A percentile compares a stretch with the other conserved stretches of the same genome.
Conservation (phyloP, 2,329 filamentous ascomycete species). For the Pseudocercospora macadamiae region DNA sequence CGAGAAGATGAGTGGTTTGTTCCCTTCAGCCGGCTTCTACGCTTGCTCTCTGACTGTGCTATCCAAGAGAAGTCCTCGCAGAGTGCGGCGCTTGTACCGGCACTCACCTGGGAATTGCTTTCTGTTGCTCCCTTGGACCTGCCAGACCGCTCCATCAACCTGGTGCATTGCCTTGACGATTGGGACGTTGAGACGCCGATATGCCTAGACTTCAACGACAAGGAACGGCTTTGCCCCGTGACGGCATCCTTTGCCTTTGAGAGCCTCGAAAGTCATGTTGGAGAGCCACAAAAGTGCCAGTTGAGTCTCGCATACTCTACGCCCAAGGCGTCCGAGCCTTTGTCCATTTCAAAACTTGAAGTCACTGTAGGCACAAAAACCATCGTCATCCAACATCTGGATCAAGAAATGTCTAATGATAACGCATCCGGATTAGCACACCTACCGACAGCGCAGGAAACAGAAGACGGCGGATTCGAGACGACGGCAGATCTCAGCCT, state of each 20-base stretch:
- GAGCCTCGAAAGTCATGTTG: slow-evolving; percentile 60
- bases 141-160: slow-evolving; percentile 10
- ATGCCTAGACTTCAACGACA: slow-evolving; percentile 25
- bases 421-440: not conserved
- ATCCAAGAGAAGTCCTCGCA: slow-evolving; percentile 36
- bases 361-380: slow-evolving; percentile 25
- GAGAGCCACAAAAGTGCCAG: slow-evolving; percentile 61
- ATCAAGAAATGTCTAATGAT: not conserved
- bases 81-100: slow-evolving; percentile 53
- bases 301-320: slow-evolving; percentile 56
- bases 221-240: slow-evolving; percentile 43
- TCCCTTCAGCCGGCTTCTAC: slow-evolving; percentile 58
- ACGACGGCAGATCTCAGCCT: slow-evolving; percentile 20
- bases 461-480: slow-evolving; percentile 19
- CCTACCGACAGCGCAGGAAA: slow-evolving; percentile 15
- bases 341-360: slow-evolving; percentile 26
- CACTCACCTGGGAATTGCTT: slow-evolving; percentile 61
- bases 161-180: slow-evolving; percentile 25
- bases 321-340: slow-evolving; percentile 15
- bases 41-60: slow-evolving; percentile 57
- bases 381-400: slow-evolving; percentile 22
- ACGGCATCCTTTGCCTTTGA: slow-evolving; percentile 57
- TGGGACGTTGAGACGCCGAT: slow-evolving; percentile 19
- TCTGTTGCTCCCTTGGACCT: slow-evolving; percentile 16
- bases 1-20: slow-evolving; percentile 62